Evolutionary conservation across 2,329 filamentous ascomycete genomes (phyloP).

Genomic region (Clonostachys byssicola): DNA sequence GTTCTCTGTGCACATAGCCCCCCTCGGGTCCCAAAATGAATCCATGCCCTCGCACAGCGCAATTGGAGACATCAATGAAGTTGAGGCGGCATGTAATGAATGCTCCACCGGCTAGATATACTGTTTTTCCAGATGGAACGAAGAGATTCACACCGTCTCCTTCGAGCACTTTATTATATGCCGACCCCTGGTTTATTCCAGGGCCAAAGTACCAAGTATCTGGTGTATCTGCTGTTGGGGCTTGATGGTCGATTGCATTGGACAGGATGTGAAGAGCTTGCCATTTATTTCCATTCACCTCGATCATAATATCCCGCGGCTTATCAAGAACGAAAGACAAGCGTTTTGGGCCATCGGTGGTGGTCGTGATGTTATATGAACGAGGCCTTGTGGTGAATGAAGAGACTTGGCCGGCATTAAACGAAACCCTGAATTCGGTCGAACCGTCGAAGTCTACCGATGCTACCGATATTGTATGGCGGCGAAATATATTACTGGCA

Average conservation of each 20-base stretch:
- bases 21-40: slow-evolving; percentile 8
- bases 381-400: not conserved
- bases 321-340: slow-evolving; percentile 2
- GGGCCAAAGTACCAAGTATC: slow-evolving; percentile 16
- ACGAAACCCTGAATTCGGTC: not conserved
- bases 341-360: not conserved
- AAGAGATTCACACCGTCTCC: slow-evolving; percentile 5
- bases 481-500: not conserved
- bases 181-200: slow-evolving; percentile 11
- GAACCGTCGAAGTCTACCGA: not conserved
- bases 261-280: slow-evolving; percentile 15
- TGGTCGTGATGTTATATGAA: not conserved
- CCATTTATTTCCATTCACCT: slow-evolving; percentile 18
- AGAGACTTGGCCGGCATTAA: not conserved
- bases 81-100: slow-evolving; percentile 10
- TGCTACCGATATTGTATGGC: not conserved
- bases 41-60: slow-evolving; percentile 12
- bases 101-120: slow-evolving; percentile 9
- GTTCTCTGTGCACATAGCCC: not conserved
- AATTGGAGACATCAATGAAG: slow-evolving; percentile 7
- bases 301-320: slow-evolving; percentile 7
- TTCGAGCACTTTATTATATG: slow-evolving; percentile 7
- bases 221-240: slow-evolving; percentile 6
- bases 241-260: slow-evolving; percentile 11
- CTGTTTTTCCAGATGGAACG: slow-evolving; percentile 7